phyloP scores from a whole-genome alignment of 352 stramenopile species.

The Phytophthora constricta region DNA sequence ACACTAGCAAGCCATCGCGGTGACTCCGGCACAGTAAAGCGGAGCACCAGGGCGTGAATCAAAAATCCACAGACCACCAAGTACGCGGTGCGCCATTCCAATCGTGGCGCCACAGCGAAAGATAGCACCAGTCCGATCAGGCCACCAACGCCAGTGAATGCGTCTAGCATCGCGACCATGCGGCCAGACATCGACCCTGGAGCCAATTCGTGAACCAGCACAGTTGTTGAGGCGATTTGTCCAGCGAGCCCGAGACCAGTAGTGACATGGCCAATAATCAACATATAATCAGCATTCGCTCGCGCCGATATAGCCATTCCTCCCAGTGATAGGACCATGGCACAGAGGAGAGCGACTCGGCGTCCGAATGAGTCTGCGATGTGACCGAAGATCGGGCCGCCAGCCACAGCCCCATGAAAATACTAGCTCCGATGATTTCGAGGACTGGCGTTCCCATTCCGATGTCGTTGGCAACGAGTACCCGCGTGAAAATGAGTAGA shows the following conservation, averaged over 20 bases:
- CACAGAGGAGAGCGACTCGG: constrained; percentile 30
- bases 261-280: constrained; percentile 42
- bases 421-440: constrained; percentile 36
- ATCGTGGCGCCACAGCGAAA: constrained; percentile 28
- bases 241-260: constrained; percentile 46
- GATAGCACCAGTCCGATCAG: constrained; percentile 42
- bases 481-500: constrained; percentile 48
- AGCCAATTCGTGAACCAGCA: constrained; percentile 46
- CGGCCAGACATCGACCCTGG: constrained; percentile 37
- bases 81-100: constrained; percentile 49
- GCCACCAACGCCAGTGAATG: constrained; percentile 46
- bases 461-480: constrained; percentile 35
- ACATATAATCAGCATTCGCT: constrained; percentile 24
- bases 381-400: constrained; percentile 42
- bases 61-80: constrained; percentile 27
- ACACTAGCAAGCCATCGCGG: constrained; percentile 51
- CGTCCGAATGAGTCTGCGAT: constrained; percentile 44
- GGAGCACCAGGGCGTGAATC: constrained; percentile 30
- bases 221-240: constrained; percentile 38
- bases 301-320: constrained; percentile 35
- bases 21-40: constrained; percentile 44
- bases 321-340: constrained; percentile 40
- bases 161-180: constrained; percentile 43
- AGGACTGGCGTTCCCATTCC: constrained; percentile 33
- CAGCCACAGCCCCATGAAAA: constrained; percentile 37